Evolutionary conservation across 225 moss, liverwort and hornwort species (phyloP), one percentile per base, ranked within the genome.

Genomic region (Rhytidiadelphus loreus): DNA sequence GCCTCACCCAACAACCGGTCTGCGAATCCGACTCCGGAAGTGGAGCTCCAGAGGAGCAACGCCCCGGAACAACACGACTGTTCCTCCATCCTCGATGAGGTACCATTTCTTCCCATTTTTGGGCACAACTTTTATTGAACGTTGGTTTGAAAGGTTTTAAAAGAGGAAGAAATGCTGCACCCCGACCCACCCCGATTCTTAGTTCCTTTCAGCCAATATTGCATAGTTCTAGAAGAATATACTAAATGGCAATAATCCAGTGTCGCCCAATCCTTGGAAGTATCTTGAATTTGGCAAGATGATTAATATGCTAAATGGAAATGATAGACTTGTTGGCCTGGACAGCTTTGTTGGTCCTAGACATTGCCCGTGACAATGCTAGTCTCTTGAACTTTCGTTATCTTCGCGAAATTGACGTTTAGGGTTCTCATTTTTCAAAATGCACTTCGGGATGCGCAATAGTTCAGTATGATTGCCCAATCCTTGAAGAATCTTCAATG

Each of bases 1-100:
- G 86, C 85, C 33, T 83, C 87, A 14, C 90, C 87, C 39, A 83
- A 87, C 58, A 90, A 90, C 30, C 85, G 89, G 14, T 60, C 89
- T 46, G 92, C 89, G 29, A 92, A 90, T 86, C 88, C 89, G 21
- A 82, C 82, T 57, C 90, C 92, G 14, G 92, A 90, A 80, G 61
- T 46, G 56, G 92, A 89, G 87, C 41, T 77, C 8, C 81, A 20
- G 12, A 64, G 50, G 44, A 88, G 55, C 78, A 6, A 33, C 70
- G 60, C 60, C 35, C 80, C 90, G 20, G 88, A 86, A 13, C 48
- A 81, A 21, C 76, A 29, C 29, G 90, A 89, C 35, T 90, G 90
- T 43, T 69, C 87, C 43, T 82, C 85, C 77, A 89, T 87, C 25
- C 89, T 90, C 8, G 86, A 88, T 62, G 92, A 92, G 88, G 92